Conservation (phyloP, 2,329 filamentous ascomycete species). For the Colletotrichum tamarilloi region DNA sequence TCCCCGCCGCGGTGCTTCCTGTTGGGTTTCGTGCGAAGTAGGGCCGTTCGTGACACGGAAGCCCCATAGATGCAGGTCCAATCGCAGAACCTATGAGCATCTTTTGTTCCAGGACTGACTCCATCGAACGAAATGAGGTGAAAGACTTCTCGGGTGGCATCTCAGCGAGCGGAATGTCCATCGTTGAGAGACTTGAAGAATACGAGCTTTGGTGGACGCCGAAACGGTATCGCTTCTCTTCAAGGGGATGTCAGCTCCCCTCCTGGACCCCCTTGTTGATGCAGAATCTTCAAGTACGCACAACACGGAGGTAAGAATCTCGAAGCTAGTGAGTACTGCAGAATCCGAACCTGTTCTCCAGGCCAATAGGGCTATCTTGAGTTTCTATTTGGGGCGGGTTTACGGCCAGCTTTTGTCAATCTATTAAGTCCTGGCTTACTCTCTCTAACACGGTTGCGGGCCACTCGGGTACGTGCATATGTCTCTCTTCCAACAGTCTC, state of each 20-base stretch:
- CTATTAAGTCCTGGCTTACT: neutral
- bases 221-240: neutral
- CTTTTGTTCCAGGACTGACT: neutral
- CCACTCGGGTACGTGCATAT: slow-evolving; percentile 31
- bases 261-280: no score
- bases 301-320: neutral
- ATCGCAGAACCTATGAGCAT: neutral
- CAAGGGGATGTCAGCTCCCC: neutral
- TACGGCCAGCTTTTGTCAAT: neutral
- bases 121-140: neutral
- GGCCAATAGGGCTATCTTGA: slow-evolving; percentile 22
- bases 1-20: slow-evolving; percentile 5
- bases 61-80: slow-evolving; percentile 10
- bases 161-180: neutral
- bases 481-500: slow-evolving; percentile 3
- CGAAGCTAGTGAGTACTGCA: neutral
- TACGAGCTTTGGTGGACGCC: slow-evolving; percentile 5
- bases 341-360: slow-evolving; percentile 21
- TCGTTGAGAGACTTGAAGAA: neutral
- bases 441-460: neutral
- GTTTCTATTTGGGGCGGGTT: slow-evolving; percentile 15
- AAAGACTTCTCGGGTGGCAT: neutral
- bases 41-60: slow-evolving; percentile 29
- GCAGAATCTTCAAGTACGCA: neutral
- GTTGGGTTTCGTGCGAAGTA: slow-evolving; percentile 32